Percentiles rank a stretch among this genome's conserved stretches.
Evolutionary conservation across 75 land plant species (phyloP).

Genomic region (Selaginella moellendorffii): DNA sequence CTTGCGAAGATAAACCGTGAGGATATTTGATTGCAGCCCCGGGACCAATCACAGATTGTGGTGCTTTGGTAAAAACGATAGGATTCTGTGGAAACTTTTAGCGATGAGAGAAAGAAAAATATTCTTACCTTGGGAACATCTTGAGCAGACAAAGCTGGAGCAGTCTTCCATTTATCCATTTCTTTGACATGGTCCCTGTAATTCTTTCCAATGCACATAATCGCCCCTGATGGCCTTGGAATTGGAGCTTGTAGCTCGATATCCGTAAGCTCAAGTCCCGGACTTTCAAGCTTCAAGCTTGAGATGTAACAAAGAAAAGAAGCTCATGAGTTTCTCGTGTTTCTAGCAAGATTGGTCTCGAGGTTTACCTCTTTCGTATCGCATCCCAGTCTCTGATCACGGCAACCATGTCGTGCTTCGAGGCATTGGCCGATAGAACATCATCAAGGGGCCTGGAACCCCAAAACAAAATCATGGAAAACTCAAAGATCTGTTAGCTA

Average conservation of each 20-base stretch:
- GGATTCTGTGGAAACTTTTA: conserved; percentile 32
- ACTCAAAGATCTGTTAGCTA: background rate
- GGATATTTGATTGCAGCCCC: conserved; percentile 38
- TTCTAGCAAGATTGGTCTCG: conserved; percentile 11
- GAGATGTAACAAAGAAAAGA: background rate
- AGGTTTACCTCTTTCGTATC: conserved; percentile 23
- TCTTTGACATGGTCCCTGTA: conserved; percentile 37
- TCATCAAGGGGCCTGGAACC: conserved; percentile 24
- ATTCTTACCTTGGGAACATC: conserved; percentile 38
- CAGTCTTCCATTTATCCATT: conserved; percentile 36
- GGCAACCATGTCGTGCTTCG: background rate
- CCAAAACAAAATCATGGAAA: background rate
- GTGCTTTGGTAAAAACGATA: conserved; percentile 38
- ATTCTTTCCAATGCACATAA: conserved; percentile 39
- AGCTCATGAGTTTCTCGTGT: background rate
- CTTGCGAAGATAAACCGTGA: conserved; percentile 26
- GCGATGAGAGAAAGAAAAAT: too few relatives aligned
- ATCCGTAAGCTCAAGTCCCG: conserved; percentile 17
- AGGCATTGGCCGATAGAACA: background rate
- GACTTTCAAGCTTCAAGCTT: conserved; percentile 5
- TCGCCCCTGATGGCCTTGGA: conserved; percentile 28
- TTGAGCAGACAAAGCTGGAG: conserved; percentile 32
- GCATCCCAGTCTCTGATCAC: conserved; percentile 22
- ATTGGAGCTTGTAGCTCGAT: conserved; percentile 33
- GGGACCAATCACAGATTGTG: conserved; percentile 39